Evolutionary conservation across 257 asterid species (phyloP), one percentile per base, ranked within the genome.

Genomic region (Anisodus acutangulus): DNA sequence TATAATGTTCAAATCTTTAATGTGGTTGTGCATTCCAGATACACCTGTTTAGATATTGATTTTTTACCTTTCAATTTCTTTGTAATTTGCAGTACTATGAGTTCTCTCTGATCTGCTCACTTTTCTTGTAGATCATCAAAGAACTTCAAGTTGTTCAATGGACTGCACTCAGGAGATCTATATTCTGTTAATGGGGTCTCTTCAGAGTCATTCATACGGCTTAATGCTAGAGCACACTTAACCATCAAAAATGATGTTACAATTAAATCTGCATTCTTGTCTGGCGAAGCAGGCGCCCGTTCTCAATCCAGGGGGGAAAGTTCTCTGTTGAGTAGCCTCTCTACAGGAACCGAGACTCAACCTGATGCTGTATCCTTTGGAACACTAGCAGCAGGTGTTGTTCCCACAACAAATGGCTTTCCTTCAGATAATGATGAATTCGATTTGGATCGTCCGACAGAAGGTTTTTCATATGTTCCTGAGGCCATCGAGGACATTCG

Each of bases 401-500:
- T 91, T 41, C 90, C 92, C 3, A 88, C 91, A 39, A 83, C 90
- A 37, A 82, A 90, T 74, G 94, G 94, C 3, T 95, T 95, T 81
- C 86, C 93, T 47, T 84, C 60, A 68, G 97, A 89, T 9, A 88
- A 82, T 78, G 98, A 87, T 62, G 98, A 93, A 76, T 93, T 82
- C 49, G 95, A 91, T 84, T 81, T 97, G 89, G 99, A 97, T 88
- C 51, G 63, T 59, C 98, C 98, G 2, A 90, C 93, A 15, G 85
- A 84, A 90, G 98, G 97, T 83, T 95, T 97, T 90, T 92, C 98
- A 1, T 90, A 93, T 78, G 89, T 97, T 53, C 47, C 90, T 2
- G 98, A 93, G 72, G 98, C 98, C 88, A 91, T 97, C 78, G 92
- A 97, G 63, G 99, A 95, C 85, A 91, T 97, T 83, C 95, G 96